phyloP scores from a whole-genome alignment of 2,329 filamentous ascomycete genomes.

The Chaetothyriales sp. region DNA sequence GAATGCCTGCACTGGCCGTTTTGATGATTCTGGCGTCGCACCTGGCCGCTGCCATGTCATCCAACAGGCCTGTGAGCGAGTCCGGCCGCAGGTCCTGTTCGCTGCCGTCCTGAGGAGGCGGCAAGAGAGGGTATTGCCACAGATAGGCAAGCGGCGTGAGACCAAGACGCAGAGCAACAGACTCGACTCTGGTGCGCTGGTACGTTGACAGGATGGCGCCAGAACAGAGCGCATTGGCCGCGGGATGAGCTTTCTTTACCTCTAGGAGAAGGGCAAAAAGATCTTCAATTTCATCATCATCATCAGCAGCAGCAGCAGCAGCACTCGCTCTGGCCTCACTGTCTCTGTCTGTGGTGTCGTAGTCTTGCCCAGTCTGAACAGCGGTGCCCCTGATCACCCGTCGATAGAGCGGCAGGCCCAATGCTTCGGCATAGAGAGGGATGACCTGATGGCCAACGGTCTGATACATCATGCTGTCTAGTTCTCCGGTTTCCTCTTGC shows the following conservation, averaged over 20 bases:
- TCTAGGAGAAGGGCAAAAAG: constrained; percentile 58
- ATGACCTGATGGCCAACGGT: constrained; percentile 82
- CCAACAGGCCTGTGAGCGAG: constrained; percentile 40
- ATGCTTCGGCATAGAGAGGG: constrained; percentile 65
- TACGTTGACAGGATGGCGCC: constrained; percentile 92
- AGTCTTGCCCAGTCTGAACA: constrained; percentile 56
- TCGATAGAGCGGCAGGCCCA: constrained; percentile 71
- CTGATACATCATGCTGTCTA: constrained; percentile 99
- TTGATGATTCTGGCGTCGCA: constrained; percentile 89
- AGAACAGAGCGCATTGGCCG: constrained; percentile 72
- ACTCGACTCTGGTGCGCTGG: constrained; percentile 90
- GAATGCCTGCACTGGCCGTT: constrained; percentile 77
- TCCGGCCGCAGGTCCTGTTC: constrained; percentile 13
- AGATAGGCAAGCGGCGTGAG: constrained; percentile 71
- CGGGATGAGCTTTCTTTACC: constrained; percentile 55
- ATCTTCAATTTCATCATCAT: constrained; percentile 80
- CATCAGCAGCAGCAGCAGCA: constrained; percentile 40
- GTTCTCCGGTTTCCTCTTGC: constrained; percentile 40
- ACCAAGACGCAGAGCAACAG: constrained; percentile 69
- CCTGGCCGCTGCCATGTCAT: constrained; percentile 63
- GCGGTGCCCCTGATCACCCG: constrained; percentile 58
- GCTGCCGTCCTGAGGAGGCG: constrained; percentile 27
- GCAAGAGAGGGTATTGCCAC: constrained; percentile 76
- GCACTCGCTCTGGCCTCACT: too few species aligned
- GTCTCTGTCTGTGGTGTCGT: constrained; percentile 30